These are phyloP conservation scores for Entomortierella parvispora DNA, from an alignment of 192 early-diverging fungal genomes.

Conservation along the genomic window DNA sequence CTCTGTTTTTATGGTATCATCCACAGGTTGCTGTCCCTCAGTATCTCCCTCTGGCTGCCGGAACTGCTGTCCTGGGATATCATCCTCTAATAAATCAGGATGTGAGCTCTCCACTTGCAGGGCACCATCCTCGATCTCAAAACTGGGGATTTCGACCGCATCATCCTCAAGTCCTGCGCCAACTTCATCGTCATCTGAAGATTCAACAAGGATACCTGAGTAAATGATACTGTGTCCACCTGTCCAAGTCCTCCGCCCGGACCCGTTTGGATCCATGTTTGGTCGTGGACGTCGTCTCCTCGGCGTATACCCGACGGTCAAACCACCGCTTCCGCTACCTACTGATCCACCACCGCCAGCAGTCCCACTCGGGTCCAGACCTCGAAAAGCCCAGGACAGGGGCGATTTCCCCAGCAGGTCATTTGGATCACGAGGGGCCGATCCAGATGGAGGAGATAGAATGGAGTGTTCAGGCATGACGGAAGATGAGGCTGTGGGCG, in stretches of 20 bases:
- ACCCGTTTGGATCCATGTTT: slow-evolving; percentile 23
- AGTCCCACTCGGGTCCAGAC: background rate
- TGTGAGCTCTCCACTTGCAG: no score
- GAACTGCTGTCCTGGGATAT: background rate
- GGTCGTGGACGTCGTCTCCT: slow-evolving; percentile 20
- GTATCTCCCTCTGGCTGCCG: background rate
- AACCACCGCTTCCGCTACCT: no score
- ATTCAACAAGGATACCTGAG: slow-evolving; percentile 44
- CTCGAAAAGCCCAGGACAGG: slow-evolving; percentile 33
- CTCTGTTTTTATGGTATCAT: slow-evolving; percentile 14
- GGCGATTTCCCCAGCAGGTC: slow-evolving; percentile 13
- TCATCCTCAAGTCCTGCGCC: background rate
- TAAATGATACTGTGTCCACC: slow-evolving; percentile 52
- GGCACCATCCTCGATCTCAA: no score
- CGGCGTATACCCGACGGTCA: slow-evolving; percentile 26
- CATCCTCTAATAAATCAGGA: background rate
- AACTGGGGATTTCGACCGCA: background rate
- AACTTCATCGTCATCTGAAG: slow-evolving; percentile 25
- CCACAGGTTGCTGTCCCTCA: no score
- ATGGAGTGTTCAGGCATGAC: slow-evolving; percentile 12
- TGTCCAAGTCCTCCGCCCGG: slow-evolving; percentile 44
- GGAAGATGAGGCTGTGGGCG: slow-evolving; percentile 18
- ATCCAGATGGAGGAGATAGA: slow-evolving; percentile 18
- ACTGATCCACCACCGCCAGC: slow-evolving; percentile 6
- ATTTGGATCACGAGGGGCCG: slow-evolving; percentile 3